Conservation (phyloP, 1,284 basidiomycete species). For the Microbotryomycetes sp. region DNA sequence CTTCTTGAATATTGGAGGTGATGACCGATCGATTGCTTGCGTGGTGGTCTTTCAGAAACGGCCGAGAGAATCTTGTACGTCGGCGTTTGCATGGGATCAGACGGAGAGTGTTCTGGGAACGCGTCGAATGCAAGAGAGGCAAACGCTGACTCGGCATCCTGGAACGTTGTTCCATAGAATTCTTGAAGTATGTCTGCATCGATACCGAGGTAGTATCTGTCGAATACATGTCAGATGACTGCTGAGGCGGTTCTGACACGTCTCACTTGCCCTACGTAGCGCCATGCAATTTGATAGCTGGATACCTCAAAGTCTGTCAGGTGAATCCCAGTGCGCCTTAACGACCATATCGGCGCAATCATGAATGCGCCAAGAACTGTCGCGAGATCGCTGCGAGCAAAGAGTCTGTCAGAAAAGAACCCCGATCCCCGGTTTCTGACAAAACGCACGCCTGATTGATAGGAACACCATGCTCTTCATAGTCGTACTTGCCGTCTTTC, state of each 20-base stretch:
- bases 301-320: slow-evolving; percentile 18
- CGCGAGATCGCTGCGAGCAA: slow-evolving; percentile 22
- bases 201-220: slow-evolving; percentile 34
- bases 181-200: slow-evolving; percentile 10
- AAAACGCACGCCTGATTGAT: slow-evolving; percentile 33
- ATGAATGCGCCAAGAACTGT: slow-evolving; percentile 32
- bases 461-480: slow-evolving; percentile 24
- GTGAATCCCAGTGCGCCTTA: slow-evolving; percentile 18
- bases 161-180: slow-evolving; percentile 17
- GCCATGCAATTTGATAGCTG: slow-evolving; percentile 29
- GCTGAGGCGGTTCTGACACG: too few relatives aligned
- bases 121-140: slow-evolving; percentile 31
- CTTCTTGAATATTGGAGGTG: slow-evolving; percentile 28
- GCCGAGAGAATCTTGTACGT: slow-evolving; percentile 32
- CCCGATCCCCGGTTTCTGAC: not conserved
- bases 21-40: slow-evolving; percentile 7
- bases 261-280: slow-evolving; percentile 29
- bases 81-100: slow-evolving; percentile 16
- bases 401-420: not conserved
- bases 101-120: slow-evolving; percentile 15
- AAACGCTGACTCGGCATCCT: slow-evolving; percentile 25
- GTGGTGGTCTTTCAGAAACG: slow-evolving; percentile 26
- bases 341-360: slow-evolving; percentile 33
- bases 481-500: slow-evolving; percentile 22
- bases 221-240: not conserved